phyloP scores from a whole-genome alignment of 2,329 filamentous ascomycete genomes.

The Arachnomyces sp. region DNA sequence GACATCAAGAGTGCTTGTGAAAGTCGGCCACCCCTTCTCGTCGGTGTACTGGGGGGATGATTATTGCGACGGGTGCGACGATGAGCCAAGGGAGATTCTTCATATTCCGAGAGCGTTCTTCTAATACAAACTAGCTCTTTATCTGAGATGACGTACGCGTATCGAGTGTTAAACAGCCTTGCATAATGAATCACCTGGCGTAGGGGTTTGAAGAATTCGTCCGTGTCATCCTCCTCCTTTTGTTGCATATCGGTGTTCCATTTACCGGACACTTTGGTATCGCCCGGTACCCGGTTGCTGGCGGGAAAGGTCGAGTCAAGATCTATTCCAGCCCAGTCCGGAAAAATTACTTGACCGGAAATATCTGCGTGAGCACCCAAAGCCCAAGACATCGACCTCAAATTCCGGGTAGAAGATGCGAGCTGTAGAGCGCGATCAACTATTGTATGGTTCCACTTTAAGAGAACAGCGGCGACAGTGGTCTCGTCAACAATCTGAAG shows the following conservation, averaged over 20 bases:
- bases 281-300: slow-evolving; percentile 1
- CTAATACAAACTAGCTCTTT: slow-evolving; percentile 4
- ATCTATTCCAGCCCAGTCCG: slow-evolving; percentile 7
- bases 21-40: neutral
- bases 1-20: neutral
- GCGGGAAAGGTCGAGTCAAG: neutral
- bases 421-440: slow-evolving; percentile 1
- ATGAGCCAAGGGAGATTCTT: slow-evolving; percentile 2
- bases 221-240: no score
- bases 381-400: slow-evolving; percentile 1
- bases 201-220: slow-evolving; percentile 3
- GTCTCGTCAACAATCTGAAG: slow-evolving; percentile 2
- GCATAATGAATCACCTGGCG: slow-evolving; percentile 5
- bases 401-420: neutral
- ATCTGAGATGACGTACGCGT: slow-evolving; percentile 6
- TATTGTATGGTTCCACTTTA: slow-evolving; percentile 6
- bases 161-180: slow-evolving; percentile 2
- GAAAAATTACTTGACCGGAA: neutral
- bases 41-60: slow-evolving; percentile 1
- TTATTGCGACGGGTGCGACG: neutral
- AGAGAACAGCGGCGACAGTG: slow-evolving; percentile 1
- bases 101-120: slow-evolving; percentile 3
- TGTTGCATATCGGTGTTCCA: neutral
- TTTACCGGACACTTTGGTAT: slow-evolving; percentile 6
- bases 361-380: neutral